Evolutionary conservation across 2,329 filamentous ascomycete genomes (phyloP), one percentile per base, ranked within the genome.

Genomic region (Fusarium austroafricanum): DNA sequence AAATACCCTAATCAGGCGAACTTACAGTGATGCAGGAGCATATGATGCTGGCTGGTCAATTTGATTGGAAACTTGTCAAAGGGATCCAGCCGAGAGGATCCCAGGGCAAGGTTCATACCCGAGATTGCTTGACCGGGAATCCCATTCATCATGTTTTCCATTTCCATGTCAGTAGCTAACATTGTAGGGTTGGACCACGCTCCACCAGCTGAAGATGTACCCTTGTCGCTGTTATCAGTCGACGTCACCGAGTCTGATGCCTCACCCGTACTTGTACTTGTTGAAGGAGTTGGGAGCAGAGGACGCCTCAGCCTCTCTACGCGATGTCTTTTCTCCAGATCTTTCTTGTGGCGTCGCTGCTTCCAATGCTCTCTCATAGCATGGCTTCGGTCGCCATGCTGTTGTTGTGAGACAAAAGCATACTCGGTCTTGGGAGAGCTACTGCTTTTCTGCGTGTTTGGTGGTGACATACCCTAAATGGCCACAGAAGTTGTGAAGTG

Each of bases 301-400:
- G 20, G 12, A 31, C 47, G 37, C 10, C 49, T 28, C 61, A 3
- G 72, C 74, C 43, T 50, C 37, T 54, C 40, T 54, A 28, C 33
- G 7, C 33, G 33, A 5, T 35, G 15, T 42, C 52, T 46, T 23
- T 55, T 55, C 29, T 58, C 53, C n/a, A 35, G 53, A 44, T 38
- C 45, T 14, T 49, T 66, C 40, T 35, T 55, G 2, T 56, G 60
- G n/a, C 73, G 72, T 28, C 77, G 71, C 39, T 73, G 70, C 49
- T 73, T 75, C 78, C 78, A 79, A 53, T 79, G 75, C 54, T 76
- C 76, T 5, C 75, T 67, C 77, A 79, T 79, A 14, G 77, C 77
- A 76, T 80, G 78, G 57, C 75, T 79, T 29, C 56, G 56, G 7
- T 40, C 39, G n/a, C 40, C 51, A 18, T 35, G 51, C 31, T 54